phyloP scores from a whole-genome alignment of 805 yeast genomes.

The Candida golubevii region DNA sequence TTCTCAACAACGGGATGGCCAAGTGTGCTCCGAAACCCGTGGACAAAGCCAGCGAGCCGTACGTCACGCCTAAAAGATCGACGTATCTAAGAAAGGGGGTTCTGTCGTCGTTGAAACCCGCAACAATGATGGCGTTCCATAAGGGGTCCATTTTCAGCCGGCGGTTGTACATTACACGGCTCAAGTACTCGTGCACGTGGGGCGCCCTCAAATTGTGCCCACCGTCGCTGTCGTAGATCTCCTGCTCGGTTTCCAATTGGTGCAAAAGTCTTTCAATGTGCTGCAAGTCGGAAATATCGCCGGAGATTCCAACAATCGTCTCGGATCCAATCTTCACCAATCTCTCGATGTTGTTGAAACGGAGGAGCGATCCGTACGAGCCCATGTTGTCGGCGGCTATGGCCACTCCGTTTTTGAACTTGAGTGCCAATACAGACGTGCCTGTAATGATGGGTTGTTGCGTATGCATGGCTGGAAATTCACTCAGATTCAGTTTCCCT shows the following conservation, averaged over 20 bases:
- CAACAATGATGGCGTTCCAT: conserved; percentile 92
- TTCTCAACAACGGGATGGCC: conserved; percentile 88
- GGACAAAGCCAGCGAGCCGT: conserved; percentile 82
- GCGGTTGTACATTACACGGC: conserved; percentile 79
- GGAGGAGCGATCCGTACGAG: conserved; percentile 87
- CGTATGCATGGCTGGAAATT: conserved; percentile 76
- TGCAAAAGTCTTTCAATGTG: conserved; percentile 70
- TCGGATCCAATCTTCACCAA: conserved; percentile 77
- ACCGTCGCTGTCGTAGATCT: conserved; percentile 71
- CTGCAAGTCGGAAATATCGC: conserved; percentile 94
- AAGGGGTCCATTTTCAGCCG: conserved; percentile 92
- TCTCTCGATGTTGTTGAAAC: conserved; percentile 83
- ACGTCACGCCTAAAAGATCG: conserved; percentile 88
- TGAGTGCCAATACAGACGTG: conserved; percentile 88
- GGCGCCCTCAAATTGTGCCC: conserved; percentile 66
- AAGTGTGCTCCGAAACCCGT: conserved; percentile 96
- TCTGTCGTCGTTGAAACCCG: conserved; percentile 70
- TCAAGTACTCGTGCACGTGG: conserved; percentile 81
- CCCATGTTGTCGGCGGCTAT: conserved; percentile 93
- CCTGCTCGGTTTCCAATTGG: conserved; percentile 67
- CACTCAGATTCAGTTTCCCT: conserved; percentile 5
- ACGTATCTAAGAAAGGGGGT: conserved; percentile 77
- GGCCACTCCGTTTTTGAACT: conserved; percentile 84
- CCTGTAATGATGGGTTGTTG: conserved; percentile 96
- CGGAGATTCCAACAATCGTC: conserved; percentile 89